Evolutionary conservation across 257 asterid genomes (phyloP), one percentile per base, ranked within the genome.

Genomic region (Lithospermum erythrorhizon): DNA sequence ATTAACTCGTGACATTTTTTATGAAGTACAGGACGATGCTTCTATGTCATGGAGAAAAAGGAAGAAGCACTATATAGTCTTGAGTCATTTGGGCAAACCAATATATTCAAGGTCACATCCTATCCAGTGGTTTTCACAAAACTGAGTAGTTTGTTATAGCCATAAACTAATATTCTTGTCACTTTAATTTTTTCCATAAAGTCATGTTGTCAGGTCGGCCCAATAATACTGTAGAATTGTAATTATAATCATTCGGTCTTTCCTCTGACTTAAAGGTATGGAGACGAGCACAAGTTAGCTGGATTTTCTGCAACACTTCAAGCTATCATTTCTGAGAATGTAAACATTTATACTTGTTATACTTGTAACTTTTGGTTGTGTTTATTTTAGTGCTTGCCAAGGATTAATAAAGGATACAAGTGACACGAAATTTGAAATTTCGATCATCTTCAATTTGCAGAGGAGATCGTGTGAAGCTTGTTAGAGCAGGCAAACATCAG

Each of bases 231-330:
- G 21, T 52, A 52, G 19, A 18, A 18, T 35, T 47, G 19, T 30
- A 65, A 51, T 53, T 58, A 37, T n/a, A 19, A 25, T 62, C 52
- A 59, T 41, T 49, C 21, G 4, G 67, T 27, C 65, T 53, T 55
- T 9, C 55, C 22, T 55, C 45, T 71, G 53, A 57, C 61, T 65
- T 68, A 58, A 73, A 93, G 99, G 79, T 83, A 93, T 68, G 99
- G 99, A 73, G 99, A 93, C 74, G 99, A 86, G 72, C 84, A 93
- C 79, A 93, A 84, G 81, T 79, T 93, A 59, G 99, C 99, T 63
- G 99, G 99, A 68, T 93, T 93, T 76, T 93, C 97, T 27, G 99
- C 99, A 19, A 93, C 96, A 56, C 78, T 93, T 77, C 99, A 93
- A 75, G 99, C 99, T 68, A 93, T 93, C 72, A 86, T 93, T 71